Conservation (phyloP, 2,329 filamentous ascomycete genomes). For the Xylaria sp. region DNA sequence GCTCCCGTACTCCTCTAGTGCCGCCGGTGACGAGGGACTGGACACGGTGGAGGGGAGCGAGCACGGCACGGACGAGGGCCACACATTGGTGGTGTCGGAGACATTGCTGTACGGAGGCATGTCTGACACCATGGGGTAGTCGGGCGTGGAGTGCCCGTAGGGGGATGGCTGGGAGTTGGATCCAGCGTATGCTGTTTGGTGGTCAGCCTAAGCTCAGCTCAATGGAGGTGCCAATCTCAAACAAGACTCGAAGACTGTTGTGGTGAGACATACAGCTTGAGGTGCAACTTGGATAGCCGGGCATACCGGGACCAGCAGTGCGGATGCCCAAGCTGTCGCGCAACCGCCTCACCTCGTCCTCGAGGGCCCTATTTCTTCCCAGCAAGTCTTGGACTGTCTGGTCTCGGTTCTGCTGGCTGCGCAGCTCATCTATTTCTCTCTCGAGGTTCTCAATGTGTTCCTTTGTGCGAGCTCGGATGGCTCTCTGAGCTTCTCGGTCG, state of each 20-base stretch:
- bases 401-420: conserved; percentile 44
- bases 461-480: conserved; percentile 81
- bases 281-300: conserved; percentile 28
- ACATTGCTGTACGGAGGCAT: conserved; percentile 38
- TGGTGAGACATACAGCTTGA: conserved; percentile 21
- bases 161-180: conserved; percentile 43
- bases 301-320: conserved; percentile 22
- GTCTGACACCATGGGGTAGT: conserved; percentile 41
- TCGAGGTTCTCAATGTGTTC: conserved; percentile 78
- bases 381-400: conserved; percentile 48
- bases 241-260: not conserved
- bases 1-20: conserved; percentile 43
- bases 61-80: conserved; percentile 41
- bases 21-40: conserved; percentile 47
- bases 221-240: not conserved
- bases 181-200: conserved; percentile 20
- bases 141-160: conserved; percentile 38
- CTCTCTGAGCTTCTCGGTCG: conserved; percentile 83
- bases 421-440: conserved; percentile 66
- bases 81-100: conserved; percentile 42
- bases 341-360: conserved; percentile 46
- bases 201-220: conserved; percentile 8
- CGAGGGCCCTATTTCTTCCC: conserved; percentile 48
- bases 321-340: conserved; percentile 42
- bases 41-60: conserved; percentile 46